Evolutionary conservation across 2,329 filamentous ascomycete genomes (phyloP).

Genomic region (Chalaropsis thielavioides): DNA sequence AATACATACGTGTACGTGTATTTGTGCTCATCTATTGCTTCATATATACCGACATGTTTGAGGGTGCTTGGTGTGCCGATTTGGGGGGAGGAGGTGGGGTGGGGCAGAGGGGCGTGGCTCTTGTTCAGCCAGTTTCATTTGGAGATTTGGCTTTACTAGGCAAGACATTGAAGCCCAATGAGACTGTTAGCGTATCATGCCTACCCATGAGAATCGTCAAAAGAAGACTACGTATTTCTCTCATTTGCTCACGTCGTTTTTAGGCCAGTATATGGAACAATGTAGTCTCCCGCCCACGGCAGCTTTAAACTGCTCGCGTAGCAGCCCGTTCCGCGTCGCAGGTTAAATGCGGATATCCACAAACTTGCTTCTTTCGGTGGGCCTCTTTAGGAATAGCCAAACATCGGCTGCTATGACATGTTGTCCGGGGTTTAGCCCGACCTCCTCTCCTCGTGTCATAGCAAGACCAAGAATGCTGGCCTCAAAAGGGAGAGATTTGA

Average conservation of each 20-base stretch:
- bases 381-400: neutral
- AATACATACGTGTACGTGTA: no score
- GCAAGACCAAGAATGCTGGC: neutral
- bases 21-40: neutral
- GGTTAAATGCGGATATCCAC: neutral
- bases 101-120: no score
- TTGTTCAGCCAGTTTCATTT: no score
- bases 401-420: neutral
- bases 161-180: neutral
- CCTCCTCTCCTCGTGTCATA: neutral
- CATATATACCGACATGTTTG: neutral
- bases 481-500: neutral
- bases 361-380: neutral
- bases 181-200: neutral
- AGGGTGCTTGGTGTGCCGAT: no score
- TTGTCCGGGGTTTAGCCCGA: neutral
- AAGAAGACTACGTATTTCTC: no score
- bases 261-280: neutral
- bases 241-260: neutral
- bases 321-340: neutral
- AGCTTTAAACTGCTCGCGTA: neutral
- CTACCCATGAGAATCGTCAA: neutral
- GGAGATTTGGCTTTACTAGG: no score
- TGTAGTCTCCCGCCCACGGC: neutral
- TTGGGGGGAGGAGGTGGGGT: no score